Conservation (phyloP, 441 rosid genomes). For the Populus hybrid region DNA sequence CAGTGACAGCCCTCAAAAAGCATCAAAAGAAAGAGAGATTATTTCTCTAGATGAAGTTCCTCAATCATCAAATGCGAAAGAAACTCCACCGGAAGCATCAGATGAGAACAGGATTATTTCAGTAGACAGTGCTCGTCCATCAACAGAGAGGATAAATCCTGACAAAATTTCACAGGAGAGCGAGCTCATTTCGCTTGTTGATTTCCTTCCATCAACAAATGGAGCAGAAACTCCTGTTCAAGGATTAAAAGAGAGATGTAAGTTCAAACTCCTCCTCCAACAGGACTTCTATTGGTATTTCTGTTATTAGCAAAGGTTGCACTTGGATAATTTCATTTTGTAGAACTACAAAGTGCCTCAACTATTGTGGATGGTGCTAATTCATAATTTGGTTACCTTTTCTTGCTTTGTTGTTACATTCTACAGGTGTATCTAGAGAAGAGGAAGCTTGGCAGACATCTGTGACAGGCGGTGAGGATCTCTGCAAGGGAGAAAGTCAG, state of each 20-base stretch:
- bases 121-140: conserved; percentile 19
- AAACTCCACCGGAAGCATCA: conserved; percentile 27
- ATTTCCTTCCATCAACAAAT: conserved; percentile 13
- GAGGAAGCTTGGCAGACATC: conserved; percentile 28
- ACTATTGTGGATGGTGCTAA: neutral
- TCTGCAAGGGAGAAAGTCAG: conserved; percentile 18
- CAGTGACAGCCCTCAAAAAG: conserved; percentile 26
- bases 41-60: conserved; percentile 10
- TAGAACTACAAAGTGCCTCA: neutral
- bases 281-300: neutral
- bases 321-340: neutral
- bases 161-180: conserved; percentile 19
- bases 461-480: conserved; percentile 22
- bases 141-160: conserved; percentile 12
- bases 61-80: conserved; percentile 12
- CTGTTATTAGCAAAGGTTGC: neutral
- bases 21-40: conserved; percentile 21
- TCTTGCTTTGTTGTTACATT: conserved; percentile 5
- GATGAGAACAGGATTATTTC: conserved; percentile 21
- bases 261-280: conserved; percentile 22
- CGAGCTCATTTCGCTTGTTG: conserved; percentile 15
- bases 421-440: conserved; percentile 36
- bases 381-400: conserved; percentile 2
- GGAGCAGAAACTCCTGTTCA: conserved; percentile 20
- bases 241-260: conserved; percentile 38